Conservation (phyloP, 441 rosid species). For the Theobroma grandiflorum region DNA sequence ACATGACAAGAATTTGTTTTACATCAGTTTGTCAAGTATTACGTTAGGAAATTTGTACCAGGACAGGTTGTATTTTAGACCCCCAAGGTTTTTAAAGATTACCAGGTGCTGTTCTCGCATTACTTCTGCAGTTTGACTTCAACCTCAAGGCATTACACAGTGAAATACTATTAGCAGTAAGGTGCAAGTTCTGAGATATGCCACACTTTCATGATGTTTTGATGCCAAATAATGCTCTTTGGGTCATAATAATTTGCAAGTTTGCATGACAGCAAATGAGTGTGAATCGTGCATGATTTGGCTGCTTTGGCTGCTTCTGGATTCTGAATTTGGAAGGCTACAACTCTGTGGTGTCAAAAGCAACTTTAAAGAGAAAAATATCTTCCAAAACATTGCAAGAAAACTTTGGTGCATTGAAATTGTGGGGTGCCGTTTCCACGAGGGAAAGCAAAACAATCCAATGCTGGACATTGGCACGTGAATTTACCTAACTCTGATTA, state of each 20-base stretch:
- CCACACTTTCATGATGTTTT: background rate
- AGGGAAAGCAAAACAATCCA: background rate
- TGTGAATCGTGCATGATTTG: constrained; percentile 14
- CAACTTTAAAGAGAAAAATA: background rate
- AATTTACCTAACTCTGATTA: background rate
- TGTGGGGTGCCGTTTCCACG: background rate
- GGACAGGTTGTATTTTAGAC: too few species aligned
- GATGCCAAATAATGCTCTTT: background rate
- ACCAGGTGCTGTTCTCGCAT: too few species aligned
- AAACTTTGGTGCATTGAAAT: background rate
- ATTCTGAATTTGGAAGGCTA: background rate
- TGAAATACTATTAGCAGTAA: background rate
- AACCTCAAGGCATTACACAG: too few species aligned
- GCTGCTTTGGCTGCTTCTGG: constrained; percentile 3
- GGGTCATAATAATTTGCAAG: background rate
- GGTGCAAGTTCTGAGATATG: background rate
- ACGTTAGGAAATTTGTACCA: background rate
- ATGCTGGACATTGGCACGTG: background rate
- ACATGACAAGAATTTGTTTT: background rate
- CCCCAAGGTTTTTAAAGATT: too few species aligned
- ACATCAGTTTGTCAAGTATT: background rate
- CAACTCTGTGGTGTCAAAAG: background rate
- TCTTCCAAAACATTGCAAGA: background rate
- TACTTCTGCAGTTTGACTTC: too few species aligned
- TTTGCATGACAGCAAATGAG: constrained; percentile 9